Evolutionary conservation across 2,329 filamentous ascomycete genomes (phyloP).

Genomic region (Fusarium sp.): DNA sequence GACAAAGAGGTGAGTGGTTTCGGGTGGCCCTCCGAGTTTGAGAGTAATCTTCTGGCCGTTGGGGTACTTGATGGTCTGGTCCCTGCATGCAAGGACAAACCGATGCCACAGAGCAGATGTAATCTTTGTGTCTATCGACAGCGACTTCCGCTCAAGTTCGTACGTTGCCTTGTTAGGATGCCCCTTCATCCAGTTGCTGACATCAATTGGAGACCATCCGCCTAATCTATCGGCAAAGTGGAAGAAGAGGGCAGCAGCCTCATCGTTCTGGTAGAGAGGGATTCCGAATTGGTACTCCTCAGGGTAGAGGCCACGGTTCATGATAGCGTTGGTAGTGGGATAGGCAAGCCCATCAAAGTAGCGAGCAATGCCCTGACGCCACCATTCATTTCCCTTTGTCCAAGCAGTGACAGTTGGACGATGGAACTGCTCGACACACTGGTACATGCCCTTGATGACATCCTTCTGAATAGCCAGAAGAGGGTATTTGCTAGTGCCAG

Average conservation of each 20-base stretch:
- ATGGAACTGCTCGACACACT: conserved; percentile 24
- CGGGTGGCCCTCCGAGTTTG: conserved; percentile 3
- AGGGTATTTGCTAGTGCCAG: conserved; percentile 2
- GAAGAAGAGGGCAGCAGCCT: conserved; percentile 20
- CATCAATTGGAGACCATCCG: conserved; percentile 16
- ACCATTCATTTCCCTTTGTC: conserved; percentile 25
- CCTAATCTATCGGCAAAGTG: conserved; percentile 21
- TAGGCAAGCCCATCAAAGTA: conserved; percentile 24
- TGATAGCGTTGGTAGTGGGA: background rate
- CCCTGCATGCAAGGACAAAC: conserved; percentile 28
- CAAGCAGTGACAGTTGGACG: conserved; percentile 10
- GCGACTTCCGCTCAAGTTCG: conserved; percentile 12
- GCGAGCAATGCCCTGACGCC: conserved; percentile 11
- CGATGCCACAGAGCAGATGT: conserved; percentile 14
- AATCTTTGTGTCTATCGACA: conserved; percentile 19
- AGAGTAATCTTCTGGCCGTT: conserved; percentile 21
- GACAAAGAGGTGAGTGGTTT: background rate
- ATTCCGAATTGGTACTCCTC: conserved; percentile 13
- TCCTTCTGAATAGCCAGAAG: conserved; percentile 20
- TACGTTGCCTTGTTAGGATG: conserved; percentile 26
- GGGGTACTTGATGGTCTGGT: conserved; percentile 23
- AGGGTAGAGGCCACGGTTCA: conserved; percentile 9
- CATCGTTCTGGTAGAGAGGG: conserved; percentile 13
- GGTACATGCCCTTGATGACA: conserved; percentile 23
- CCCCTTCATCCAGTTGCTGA: conserved; percentile 25